Percentiles rank a stretch among this genome's conserved stretches.
These are phyloP conservation scores for Alternaria postmessia DNA, from an alignment of 2,329 filamentous ascomycete species.

Conservation along the genomic window DNA sequence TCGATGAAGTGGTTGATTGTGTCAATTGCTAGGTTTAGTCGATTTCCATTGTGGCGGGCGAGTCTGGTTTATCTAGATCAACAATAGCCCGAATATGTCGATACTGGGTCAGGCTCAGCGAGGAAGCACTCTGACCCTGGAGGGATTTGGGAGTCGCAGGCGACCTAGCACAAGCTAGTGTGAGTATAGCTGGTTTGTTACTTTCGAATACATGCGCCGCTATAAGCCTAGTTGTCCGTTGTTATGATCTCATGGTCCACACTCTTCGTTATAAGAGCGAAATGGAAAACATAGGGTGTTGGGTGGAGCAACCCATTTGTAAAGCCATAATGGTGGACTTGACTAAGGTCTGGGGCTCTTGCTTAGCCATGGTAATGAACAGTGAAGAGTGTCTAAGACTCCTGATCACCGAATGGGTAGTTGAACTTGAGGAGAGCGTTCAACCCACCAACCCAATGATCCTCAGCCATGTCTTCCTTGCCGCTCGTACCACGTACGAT, in stretches of 20 bases:
- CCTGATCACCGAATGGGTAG: conserved; percentile 81
- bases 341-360: background rate
- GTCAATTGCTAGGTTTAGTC: background rate
- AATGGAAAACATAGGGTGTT: background rate
- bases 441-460: conserved; percentile 95
- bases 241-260: background rate
- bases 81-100: background rate
- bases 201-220: background rate
- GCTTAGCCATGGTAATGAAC: background rate
- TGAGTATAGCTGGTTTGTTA: background rate
- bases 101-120: background rate
- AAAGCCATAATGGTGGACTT: background rate
- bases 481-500: conserved; percentile 72
- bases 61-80: background rate
- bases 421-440: conserved; percentile 97
- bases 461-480: conserved; percentile 66
- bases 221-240: background rate
- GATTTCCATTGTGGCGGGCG: background rate
- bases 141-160: background rate
- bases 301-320: background rate
- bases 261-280: background rate
- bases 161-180: background rate
- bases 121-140: background rate
- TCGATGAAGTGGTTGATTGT: background rate
- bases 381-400: conserved; percentile 15